These are phyloP conservation scores for Tricholoma hemisulphureum DNA, from an alignment of 768 basidiomycete genomes.

Conservation along the genomic window DNA sequence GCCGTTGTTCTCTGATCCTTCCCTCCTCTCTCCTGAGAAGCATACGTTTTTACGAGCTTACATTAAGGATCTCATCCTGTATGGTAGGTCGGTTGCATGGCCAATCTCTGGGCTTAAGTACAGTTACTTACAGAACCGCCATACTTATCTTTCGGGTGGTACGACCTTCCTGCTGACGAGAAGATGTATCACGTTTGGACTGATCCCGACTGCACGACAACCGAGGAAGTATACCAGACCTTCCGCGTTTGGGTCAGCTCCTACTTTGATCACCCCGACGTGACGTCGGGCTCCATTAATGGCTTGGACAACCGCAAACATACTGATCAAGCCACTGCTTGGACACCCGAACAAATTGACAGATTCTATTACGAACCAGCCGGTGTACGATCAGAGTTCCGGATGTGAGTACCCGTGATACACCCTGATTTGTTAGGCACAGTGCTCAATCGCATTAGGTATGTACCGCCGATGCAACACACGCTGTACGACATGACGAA, in stretches of 20 bases:
- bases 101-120: neutral
- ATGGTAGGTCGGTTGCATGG: constrained; percentile 28
- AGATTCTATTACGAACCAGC: constrained; percentile 15
- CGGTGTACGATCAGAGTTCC: constrained; percentile 17
- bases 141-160: constrained; percentile 24
- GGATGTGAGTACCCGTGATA: constrained; percentile 15
- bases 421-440: neutral
- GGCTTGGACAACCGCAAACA: constrained; percentile 23
- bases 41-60: constrained; percentile 29
- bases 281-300: constrained; percentile 16
- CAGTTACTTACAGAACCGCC: constrained; percentile 28
- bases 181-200: constrained; percentile 22
- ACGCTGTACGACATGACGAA: constrained; percentile 16
- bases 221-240: constrained; percentile 20
- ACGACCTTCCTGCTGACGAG: constrained; percentile 17
- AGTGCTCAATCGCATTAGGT: constrained; percentile 13
- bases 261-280: constrained; percentile 25
- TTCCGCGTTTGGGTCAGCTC: constrained; percentile 30
- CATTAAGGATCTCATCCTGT: constrained; percentile 28
- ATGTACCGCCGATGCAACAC: constrained; percentile 20
- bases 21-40: constrained; percentile 17
- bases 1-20: constrained; percentile 27
- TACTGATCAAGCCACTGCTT: constrained; percentile 15
- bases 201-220: constrained; percentile 20
- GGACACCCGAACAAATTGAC: constrained; percentile 20